Evolutionary conservation across 371 early-diverging fungal species (phyloP), one percentile per base, ranked within the genome.

Genomic region (Circinella minor): DNA sequence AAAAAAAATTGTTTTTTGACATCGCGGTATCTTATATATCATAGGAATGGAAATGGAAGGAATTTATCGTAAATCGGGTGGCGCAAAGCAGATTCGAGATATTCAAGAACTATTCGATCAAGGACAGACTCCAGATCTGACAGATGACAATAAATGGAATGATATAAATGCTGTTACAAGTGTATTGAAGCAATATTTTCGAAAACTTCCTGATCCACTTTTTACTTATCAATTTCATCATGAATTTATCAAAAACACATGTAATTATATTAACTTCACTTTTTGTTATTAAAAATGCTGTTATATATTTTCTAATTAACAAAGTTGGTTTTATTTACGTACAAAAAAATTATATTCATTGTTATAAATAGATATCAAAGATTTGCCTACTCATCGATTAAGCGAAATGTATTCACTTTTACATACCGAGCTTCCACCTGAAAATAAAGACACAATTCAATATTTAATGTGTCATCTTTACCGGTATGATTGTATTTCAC

Each of bases 181-280:
- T 60, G 86, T 95, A 36, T 80, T 97, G 68, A 96, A 95, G 76
- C 94, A 94, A 77, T 97, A 95, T 70, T 86, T 97, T 64, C 86
- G 96, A 36, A 93, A 92, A 34, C 63, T 96, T 71, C 95, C 96
- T 0, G 91, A 94, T 61, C 97, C 97, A 3, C 74, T 97, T 51
- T 78, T 97, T 70, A 95, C 95, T 1, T 90, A 81, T 75, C 88
- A 90, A 34, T 77, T 93, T 10, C 89, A 94, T 72, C 71, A 79
- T 7, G 70, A 89, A 39, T 96, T 95, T 78, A 83, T 94, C 57
- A 83, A 84, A 20, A 82, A 87, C 5, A 77, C 83, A 7, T 66
- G 77, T 70, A 71, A 77, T 71, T 78, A 15, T n/a, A 51, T 4
- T 15, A 51, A 51, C 9, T 47, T 11, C 47, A 11, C 47, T 47